Base-by-base conservation (phyloP, 805 yeast genomes). In the Cyberlindnera subsufficiens region DNA sequence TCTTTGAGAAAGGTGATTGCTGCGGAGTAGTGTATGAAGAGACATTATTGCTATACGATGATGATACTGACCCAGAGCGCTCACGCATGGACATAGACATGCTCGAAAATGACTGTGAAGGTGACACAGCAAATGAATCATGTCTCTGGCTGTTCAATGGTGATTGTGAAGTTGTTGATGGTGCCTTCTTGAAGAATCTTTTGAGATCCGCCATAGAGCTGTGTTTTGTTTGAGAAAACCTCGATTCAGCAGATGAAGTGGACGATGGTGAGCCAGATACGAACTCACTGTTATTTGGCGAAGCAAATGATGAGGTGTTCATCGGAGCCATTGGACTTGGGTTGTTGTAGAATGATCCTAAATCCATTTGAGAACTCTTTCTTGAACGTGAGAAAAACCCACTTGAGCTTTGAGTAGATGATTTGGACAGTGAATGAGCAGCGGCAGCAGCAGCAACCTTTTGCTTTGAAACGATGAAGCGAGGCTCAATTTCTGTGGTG, bases 391-490 rank as follows among this genome's bases (percentile, higher is more conserved):
- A 61, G 49, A 78, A 80, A 56, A 64, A 22, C 50, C 69, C 53
- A 61, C 75, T 50, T 67, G 79, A 36, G 72, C 45, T 37, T 1
- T 39, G 40, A 0, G 52, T 30, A 6, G 40, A 41, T 1, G 50
- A 47, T 27, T 54, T 54, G 1, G 59, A 51, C 32, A 48, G 36
- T 7, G 54, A 45, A 22, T 50, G 46, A 5, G 58, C 56, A 15
- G 49, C 46, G 10, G 27, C 35, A 53, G 57, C 11, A 46, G 53
- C 16, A 52, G 57, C 20, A 19, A 81, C 78, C 42, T 85, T 76
- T 47, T 83, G 93, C 54, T 86, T 79, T 10, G 95, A 85, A 32
- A 89, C 83, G 39, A 89, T 79, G 58, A 89, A 88, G 35, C 96
- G 72, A 14, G 95, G 85, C 58, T 88, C 96, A n/a, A 89, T 80